phyloP scores from a whole-genome alignment of 2,329 filamentous ascomycete genomes.

The Gaeumannomyces sp. region DNA sequence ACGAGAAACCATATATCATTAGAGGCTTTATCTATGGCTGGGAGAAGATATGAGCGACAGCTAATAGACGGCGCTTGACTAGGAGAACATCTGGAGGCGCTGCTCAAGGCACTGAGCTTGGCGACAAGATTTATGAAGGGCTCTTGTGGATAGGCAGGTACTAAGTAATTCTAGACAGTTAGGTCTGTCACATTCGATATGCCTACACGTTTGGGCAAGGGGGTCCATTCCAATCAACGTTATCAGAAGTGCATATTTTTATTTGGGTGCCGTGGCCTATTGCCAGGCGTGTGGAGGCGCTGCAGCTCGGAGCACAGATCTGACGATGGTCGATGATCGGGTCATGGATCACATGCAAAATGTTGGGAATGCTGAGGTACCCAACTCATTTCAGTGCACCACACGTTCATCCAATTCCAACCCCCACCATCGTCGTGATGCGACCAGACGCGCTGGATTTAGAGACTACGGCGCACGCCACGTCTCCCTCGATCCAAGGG shows the following conservation, averaged over 20 bases:
- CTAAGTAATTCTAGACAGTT: too few species aligned
- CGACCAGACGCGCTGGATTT: neutral
- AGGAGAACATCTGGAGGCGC: neutral
- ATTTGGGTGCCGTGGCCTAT: too few species aligned
- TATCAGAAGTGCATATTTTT: too few species aligned
- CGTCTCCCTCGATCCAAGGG: neutral
- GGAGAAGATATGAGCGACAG: neutral
- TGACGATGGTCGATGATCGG: neutral
- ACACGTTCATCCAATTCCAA: neutral
- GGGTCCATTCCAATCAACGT: too few species aligned
- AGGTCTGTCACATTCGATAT: too few species aligned
- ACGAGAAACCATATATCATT: neutral
- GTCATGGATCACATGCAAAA: neutral
- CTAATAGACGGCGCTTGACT: neutral
- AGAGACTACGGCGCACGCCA: neutral
- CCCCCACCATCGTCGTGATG: neutral
- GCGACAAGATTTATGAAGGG: neutral
- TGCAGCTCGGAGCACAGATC: neutral
- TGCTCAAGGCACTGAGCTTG: neutral
- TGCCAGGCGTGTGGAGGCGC: neutral
- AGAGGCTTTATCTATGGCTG: neutral
- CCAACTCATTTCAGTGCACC: neutral
- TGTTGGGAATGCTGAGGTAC: neutral
- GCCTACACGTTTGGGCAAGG: too few species aligned
- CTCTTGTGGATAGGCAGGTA: too few species aligned